phyloP scores from a whole-genome alignment of 352 stramenopile genomes.

The Globisporangium echinulatum region DNA sequence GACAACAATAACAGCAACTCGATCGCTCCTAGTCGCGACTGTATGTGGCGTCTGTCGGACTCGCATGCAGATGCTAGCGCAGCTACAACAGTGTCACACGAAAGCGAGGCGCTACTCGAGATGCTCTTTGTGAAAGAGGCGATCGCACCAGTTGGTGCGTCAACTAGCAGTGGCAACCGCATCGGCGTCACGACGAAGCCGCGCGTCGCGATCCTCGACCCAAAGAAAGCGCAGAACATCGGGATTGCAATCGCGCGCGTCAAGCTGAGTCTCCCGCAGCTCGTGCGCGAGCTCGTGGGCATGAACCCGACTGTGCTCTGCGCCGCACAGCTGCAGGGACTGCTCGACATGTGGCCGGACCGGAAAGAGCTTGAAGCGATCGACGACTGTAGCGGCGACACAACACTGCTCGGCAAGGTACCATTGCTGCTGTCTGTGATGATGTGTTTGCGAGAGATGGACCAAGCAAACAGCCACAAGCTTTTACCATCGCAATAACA shows the following conservation, averaged over 20 bases:
- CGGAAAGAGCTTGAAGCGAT: slow-evolving; percentile 64
- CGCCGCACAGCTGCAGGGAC: slow-evolving; percentile 53
- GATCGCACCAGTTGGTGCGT: background rate
- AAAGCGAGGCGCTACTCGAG: slow-evolving; percentile 61
- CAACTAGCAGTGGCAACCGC: background rate
- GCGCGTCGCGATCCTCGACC: slow-evolving; percentile 52
- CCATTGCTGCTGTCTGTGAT: background rate
- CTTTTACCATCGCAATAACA: background rate
- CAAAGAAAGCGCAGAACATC: slow-evolving; percentile 86
- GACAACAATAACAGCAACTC: slow-evolving; percentile 17
- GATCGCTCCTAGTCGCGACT: slow-evolving; percentile 19
- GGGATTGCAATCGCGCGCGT: slow-evolving; percentile 70
- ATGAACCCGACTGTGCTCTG: slow-evolving; percentile 63
- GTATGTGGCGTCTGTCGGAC: slow-evolving; percentile 36
- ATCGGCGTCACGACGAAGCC: background rate
- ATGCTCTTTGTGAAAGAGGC: slow-evolving; percentile 51
- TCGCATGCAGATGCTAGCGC: background rate
- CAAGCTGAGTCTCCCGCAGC: slow-evolving; percentile 49
- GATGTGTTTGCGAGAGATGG: no score
- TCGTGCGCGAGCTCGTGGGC: slow-evolving; percentile 54
- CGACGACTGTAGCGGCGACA: slow-evolving; percentile 49
- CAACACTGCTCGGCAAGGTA: slow-evolving; percentile 38
- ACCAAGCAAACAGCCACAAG: no score
- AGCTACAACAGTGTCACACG: slow-evolving; percentile 32
- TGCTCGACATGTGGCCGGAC: slow-evolving; percentile 84